Evolutionary conservation across 768 basidiomycete genomes (phyloP), one percentile per base, ranked within the genome.

Genomic region (Auricularia heimuer): DNA sequence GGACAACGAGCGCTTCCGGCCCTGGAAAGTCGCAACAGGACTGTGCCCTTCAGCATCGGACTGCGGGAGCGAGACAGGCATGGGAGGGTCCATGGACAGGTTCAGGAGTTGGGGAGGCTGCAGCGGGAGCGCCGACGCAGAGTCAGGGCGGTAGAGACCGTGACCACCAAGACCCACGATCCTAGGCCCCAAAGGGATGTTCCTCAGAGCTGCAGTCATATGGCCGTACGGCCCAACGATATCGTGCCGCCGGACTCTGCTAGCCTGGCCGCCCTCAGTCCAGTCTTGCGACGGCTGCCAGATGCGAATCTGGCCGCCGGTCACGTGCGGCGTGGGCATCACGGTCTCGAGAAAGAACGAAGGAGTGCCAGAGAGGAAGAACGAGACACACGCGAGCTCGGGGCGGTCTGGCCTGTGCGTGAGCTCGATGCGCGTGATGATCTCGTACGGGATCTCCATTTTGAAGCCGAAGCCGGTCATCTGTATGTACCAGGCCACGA

Each of bases 401-500:
- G 62, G 67, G 29, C 51, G 56, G 14, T 62, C 61, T 12, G 84
- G 82, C 18, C 81, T 75, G 36, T 79, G 74, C 33, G 79, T 75
- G 73, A 89, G 86, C 62, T 83, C 80, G 3, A 84, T 81, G 36
- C 85, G 78, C 21, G 79, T 68, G 67, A 92, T 85, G 66, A 74
- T 80, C 64, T 83, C 79, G 74, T 88, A 90, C 3, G 89, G 83
- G 18, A 92, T 80, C 67, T 90, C 88, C 88, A 93, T 93, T 74
- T 92, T 92, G 80, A 92, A 92, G 21, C 88, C 83, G 67, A 81
- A 82, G 24, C 88, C 89, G 0, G 76, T 79, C 4, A 87, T 87
- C 51, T 85, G 83, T 64, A 93, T 86, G 73, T 87, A 93, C 92
- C 92, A 93, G 3, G 83, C 83, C 35, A 93, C 76, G 70, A 82